These are phyloP conservation scores for Leucocoprinus leucothites DNA, from an alignment of 768 basidiomycete genomes.

Conservation along the genomic window DNA sequence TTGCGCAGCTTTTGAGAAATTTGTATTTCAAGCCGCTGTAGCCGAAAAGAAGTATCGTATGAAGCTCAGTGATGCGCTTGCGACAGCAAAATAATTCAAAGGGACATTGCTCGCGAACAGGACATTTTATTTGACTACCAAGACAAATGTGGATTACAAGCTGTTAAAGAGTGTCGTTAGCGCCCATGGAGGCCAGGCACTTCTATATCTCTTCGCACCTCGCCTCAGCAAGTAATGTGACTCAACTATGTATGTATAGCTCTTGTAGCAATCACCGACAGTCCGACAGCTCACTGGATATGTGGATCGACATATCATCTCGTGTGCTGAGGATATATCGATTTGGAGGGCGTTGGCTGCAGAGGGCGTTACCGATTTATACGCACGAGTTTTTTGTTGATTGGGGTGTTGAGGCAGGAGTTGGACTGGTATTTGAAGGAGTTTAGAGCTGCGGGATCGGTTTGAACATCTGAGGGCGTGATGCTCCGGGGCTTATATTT, in stretches of 20 bases:
- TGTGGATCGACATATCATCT: conserved; percentile 58
- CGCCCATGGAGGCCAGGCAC: conserved; percentile 72
- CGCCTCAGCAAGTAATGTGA: no score
- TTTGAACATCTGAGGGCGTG: not conserved
- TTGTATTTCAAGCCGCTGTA: conserved; percentile 52
- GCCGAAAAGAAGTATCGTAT: conserved; percentile 69
- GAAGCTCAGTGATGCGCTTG: conserved; percentile 57
- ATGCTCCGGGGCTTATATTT: no score
- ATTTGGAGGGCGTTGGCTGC: conserved; percentile 63
- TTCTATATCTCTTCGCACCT: conserved; percentile 9
- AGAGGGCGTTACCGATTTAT: conserved; percentile 56
- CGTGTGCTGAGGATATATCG: conserved; percentile 57
- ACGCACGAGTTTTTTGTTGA: conserved; percentile 66
- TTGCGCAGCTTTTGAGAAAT: conserved; percentile 57
- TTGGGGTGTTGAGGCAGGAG: conserved; percentile 60
- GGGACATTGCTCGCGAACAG: conserved; percentile 60
- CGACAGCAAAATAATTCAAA: conserved; percentile 47
- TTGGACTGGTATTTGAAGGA: conserved; percentile 56
- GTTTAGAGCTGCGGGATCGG: conserved; percentile 25
- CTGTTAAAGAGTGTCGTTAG: conserved; percentile 67
- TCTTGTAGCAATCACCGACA: conserved; percentile 50
- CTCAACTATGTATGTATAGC: no score
- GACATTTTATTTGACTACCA: conserved; percentile 74
- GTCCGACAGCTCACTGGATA: conserved; percentile 50
- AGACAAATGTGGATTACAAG: conserved; percentile 54